phyloP scores from a whole-genome alignment of 2,329 filamentous ascomycete genomes.

The Arthrinium puccinioides region DNA sequence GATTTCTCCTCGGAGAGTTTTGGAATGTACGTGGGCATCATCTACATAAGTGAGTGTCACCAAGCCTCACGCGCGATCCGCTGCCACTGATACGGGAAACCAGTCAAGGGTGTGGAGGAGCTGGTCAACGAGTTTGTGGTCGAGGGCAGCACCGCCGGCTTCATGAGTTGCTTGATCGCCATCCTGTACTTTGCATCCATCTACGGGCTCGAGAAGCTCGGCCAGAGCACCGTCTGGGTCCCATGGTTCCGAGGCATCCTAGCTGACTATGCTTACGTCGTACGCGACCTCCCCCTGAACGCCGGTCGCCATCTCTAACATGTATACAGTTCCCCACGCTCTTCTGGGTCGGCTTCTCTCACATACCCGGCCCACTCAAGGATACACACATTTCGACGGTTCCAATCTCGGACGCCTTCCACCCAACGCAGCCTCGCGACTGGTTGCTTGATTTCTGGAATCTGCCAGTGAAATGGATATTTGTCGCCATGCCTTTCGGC shows the following conservation, averaged over 20 bases:
- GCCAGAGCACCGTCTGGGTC: constrained; percentile 33
- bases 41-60: constrained; percentile 37
- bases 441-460: constrained; percentile 49
- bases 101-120: constrained; percentile 50
- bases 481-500: constrained; percentile 44
- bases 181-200: constrained; percentile 39
- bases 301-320: neutral
- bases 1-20: constrained; percentile 48
- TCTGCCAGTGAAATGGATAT: constrained; percentile 42
- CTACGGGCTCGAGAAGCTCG: constrained; percentile 40
- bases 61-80: constrained; percentile 16
- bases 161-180: constrained; percentile 26
- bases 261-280: constrained; percentile 44
- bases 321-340: constrained; percentile 36
- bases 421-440: constrained; percentile 33
- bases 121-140: constrained; percentile 40
- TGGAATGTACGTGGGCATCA: constrained; percentile 48
- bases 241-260: constrained; percentile 36
- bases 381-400: constrained; percentile 31
- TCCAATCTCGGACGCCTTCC: constrained; percentile 35
- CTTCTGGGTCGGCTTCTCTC: constrained; percentile 46
- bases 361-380: constrained; percentile 39
- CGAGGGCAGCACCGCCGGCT: constrained; percentile 33
- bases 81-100: constrained; percentile 1
- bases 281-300: constrained; percentile 12